Base-by-base conservation (phyloP, 2,329 filamentous ascomycete genomes). In the Trichoderma koningiopsis region DNA sequence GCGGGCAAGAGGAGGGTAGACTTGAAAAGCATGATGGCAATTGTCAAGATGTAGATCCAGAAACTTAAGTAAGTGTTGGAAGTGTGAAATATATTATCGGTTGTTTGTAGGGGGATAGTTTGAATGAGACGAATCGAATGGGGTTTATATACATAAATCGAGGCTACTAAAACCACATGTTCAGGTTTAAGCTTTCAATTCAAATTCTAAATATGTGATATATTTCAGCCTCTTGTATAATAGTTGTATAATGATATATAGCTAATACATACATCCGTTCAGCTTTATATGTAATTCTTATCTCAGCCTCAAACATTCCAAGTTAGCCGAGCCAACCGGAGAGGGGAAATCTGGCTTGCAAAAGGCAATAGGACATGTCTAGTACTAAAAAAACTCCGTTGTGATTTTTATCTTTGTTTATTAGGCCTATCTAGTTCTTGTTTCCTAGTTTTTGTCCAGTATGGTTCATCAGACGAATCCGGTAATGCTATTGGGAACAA, bases 381-480 rank as follows among this genome's bases (percentile, higher is more conserved):
- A 8, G 2, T 43, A 43, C 5, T 43, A 43, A 16, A 1, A 1
- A 7, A 19, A 1, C 16, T 16, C 5, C 16, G 6, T 5, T 43
- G 16, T 7, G 19, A 19, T 40, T 16, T 19, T 7, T 19, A 3
- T 19, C 2, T 2, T 19, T 7, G 27, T 27, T 27, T 19, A 8
- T 43, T 19, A 16, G 16, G 8, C 8, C 11, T 35, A 35, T n/a
- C 1, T 19, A 43, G 19, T 3, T n/a, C 16, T 43, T 7, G 6
- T 2, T 2, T 2, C n/a, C 2, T n/a, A n/a, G 19, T n/a, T n/a
- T 7, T 43, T 8, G 6, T n/a, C 19, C 1, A n/a, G 19, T n/a
- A n/a, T 10, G 8, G n/a, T 3, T 7, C n/a, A 4, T 1, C 6
- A 43, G 40, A 5, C 19, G 16, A 43, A 43, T 43, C 40, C n/a